A percentile compares a stretch with the other conserved stretches of the same genome.
Conservation (phyloP, 176 grass and related monocot species). For the Phoenix roebelenii region DNA sequence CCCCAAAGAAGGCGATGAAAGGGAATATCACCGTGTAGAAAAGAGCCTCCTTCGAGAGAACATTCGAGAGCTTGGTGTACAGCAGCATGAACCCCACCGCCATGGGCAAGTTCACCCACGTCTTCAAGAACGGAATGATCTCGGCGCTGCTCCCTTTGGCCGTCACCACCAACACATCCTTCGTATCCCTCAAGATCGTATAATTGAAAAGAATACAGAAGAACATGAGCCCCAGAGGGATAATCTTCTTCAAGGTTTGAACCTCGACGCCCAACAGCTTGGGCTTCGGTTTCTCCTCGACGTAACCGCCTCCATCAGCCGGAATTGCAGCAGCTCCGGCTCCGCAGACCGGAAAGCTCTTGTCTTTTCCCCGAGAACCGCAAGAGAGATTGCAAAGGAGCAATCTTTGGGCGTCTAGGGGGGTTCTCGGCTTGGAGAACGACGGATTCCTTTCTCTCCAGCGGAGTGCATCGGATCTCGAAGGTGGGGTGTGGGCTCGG, state of each 20-base stretch:
- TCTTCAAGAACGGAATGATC: conserved; percentile 99
- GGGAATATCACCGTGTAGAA: conserved; percentile 95
- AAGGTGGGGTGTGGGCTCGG: conserved; percentile 10
- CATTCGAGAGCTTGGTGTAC: conserved; percentile 88
- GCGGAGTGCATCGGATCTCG: conserved; percentile 3
- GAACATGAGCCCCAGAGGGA: conserved; percentile 93
- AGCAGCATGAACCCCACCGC: conserved; percentile 94
- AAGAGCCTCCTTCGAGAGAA: conserved; percentile 78
- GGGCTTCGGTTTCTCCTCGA: conserved; percentile 17
- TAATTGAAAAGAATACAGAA: conserved; percentile 99
- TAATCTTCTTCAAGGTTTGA: conserved; percentile 73
- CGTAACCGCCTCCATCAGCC: conserved; percentile 1
- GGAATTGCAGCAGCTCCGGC: conserved; percentile 23
- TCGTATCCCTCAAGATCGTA: conserved; percentile 97
- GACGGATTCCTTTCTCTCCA: conserved; percentile 8
- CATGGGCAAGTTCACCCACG: conserved; percentile 97
- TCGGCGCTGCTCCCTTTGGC: conserved; percentile 98
- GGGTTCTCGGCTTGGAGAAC: conserved; percentile 2
- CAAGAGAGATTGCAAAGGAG: conserved; percentile 5
- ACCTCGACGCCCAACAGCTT: conserved; percentile 72
- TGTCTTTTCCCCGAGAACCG: conserved; percentile 2
- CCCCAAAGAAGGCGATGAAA: conserved; percentile 89
- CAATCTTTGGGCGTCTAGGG: conserved; percentile 7
- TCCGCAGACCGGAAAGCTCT: conserved; percentile 10
- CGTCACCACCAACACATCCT: conserved; percentile 93